Evolutionary conservation across 2,329 filamentous ascomycete species (phyloP).

Genomic region (Pezicula radicicola): DNA sequence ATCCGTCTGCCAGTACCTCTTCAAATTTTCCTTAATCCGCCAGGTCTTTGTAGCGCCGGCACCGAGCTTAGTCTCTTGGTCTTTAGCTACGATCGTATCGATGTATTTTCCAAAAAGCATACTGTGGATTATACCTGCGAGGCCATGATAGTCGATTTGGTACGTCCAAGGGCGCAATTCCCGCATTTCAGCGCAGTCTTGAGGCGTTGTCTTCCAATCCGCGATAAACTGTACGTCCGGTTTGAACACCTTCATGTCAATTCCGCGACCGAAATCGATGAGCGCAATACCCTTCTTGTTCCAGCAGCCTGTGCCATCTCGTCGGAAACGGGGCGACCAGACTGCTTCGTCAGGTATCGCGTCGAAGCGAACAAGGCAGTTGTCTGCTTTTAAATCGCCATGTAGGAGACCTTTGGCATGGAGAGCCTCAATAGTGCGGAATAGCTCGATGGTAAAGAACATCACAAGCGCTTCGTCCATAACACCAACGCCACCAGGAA

Average conservation of each 20-base stretch:
- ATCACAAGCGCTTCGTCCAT: slow-evolving; percentile 92
- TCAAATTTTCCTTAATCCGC: slow-evolving; percentile 76
- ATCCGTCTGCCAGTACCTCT: slow-evolving; percentile 95
- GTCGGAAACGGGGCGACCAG: slow-evolving; percentile 64
- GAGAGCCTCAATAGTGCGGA: slow-evolving; percentile 85
- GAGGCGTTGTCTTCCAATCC: slow-evolving; percentile 85
- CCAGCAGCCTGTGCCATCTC: slow-evolving; percentile 78
- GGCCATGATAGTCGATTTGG: slow-evolving; percentile 93
- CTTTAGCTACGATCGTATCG: slow-evolving; percentile 60
- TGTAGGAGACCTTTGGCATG: slow-evolving; percentile 80
- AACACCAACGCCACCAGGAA: slow-evolving; percentile 46
- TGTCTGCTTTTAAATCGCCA: slow-evolving; percentile 93
- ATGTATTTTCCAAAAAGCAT: slow-evolving; percentile 95
- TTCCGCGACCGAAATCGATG: slow-evolving; percentile 92
- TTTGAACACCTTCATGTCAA: slow-evolving; percentile 86
- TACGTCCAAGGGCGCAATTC: slow-evolving; percentile 95
- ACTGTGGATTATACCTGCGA: slow-evolving; percentile 83
- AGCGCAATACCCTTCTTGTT: slow-evolving; percentile 73
- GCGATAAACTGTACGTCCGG: slow-evolving; percentile 83
- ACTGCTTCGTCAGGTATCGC: slow-evolving; percentile 37
- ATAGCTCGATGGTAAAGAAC: slow-evolving; percentile 91
- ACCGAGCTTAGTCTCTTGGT: slow-evolving; percentile 51
- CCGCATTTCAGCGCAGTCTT: slow-evolving; percentile 94
- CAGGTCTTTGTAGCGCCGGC: slow-evolving; percentile 62
- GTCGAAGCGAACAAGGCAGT: slow-evolving; percentile 85